Percentiles rank a stretch among this genome's conserved stretches.
These are phyloP conservation scores for Rhizopogon vulgaris DNA, from an alignment of 768 basidiomycete genomes.

Conservation along the genomic window DNA sequence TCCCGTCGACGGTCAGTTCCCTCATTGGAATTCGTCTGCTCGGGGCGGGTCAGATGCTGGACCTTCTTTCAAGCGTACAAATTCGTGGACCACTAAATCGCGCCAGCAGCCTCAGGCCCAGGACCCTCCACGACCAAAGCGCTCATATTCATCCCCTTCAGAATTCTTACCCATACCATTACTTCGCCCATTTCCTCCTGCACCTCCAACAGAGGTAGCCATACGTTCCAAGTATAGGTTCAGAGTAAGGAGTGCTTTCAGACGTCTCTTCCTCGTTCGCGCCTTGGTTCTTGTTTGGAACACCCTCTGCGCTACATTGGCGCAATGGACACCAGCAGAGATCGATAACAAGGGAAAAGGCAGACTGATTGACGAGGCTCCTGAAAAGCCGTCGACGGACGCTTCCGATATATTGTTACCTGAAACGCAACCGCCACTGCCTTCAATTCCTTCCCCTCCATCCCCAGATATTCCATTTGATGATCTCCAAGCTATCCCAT, in stretches of 20 bases:
- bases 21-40: slow-evolving; percentile 16
- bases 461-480: slow-evolving; percentile 11
- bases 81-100: slow-evolving; percentile 53
- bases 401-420: slow-evolving; percentile 14
- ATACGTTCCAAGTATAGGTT: slow-evolving; percentile 31
- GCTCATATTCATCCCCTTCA: slow-evolving; percentile 62
- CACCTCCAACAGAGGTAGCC: slow-evolving; percentile 24
- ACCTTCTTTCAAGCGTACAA: slow-evolving; percentile 38
- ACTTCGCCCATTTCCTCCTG: slow-evolving; percentile 14
- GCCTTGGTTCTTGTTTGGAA: slow-evolving; percentile 67
- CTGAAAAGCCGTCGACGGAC: slow-evolving; percentile 5
- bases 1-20: slow-evolving; percentile 35
- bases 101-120: slow-evolving; percentile 36
- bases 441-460: slow-evolving; percentile 23
- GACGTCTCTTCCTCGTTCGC: slow-evolving; percentile 66
- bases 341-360: slow-evolving; percentile 13
- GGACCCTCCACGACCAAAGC: slow-evolving; percentile 35
- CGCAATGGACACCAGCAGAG: slow-evolving; percentile 31
- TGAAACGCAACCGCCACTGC: slow-evolving; percentile 13
- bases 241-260: slow-evolving; percentile 37
- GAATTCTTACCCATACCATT: slow-evolving; percentile 36
- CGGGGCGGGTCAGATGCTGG: slow-evolving; percentile 23
- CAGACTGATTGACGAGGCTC: slow-evolving; percentile 1
- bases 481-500: slow-evolving; percentile 4
- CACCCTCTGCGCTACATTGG: slow-evolving; percentile 56